These are phyloP conservation scores for Apiotrichum akiyoshidainum DNA, from an alignment of 1,284 basidiomycete genomes.

Conservation along the genomic window DNA sequence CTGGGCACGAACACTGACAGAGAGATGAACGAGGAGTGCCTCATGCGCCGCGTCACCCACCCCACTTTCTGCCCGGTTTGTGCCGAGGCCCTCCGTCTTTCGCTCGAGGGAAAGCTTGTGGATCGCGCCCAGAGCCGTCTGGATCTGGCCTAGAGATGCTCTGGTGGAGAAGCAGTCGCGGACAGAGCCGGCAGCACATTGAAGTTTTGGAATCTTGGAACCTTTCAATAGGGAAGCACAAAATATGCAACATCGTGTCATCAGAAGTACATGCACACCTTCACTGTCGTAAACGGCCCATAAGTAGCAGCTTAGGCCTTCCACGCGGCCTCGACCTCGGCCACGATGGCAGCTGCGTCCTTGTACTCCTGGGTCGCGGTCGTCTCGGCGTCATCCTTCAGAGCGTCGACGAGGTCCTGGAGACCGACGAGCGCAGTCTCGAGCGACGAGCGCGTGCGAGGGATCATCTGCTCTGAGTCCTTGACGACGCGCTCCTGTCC, in stretches of 20 bases:
- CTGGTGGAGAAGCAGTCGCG: no score
- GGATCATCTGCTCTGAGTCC: slow-evolving; percentile 77
- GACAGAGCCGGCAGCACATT: no score
- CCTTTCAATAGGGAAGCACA: no score
- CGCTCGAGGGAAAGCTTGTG: slow-evolving; percentile 35
- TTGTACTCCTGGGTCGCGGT: slow-evolving; percentile 27
- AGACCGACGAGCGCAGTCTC: slow-evolving; percentile 64
- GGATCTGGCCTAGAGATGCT: background rate
- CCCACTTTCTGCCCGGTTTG: slow-evolving; percentile 68
- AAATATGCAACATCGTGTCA: no score
- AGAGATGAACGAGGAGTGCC: slow-evolving; percentile 71
- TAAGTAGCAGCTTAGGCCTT: background rate
- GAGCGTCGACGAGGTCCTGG: slow-evolving; percentile 59
- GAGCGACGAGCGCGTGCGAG: slow-evolving; percentile 62
- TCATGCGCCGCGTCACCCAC: slow-evolving; percentile 69
- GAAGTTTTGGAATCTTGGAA: no score
- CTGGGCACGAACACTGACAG: background rate
- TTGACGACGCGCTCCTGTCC: slow-evolving; percentile 66
- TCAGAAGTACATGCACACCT: background rate
- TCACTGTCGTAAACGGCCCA: background rate
- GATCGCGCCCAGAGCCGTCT: background rate
- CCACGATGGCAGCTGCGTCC: slow-evolving; percentile 24
- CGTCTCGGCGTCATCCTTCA: slow-evolving; percentile 24
- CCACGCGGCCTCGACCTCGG: slow-evolving; percentile 30
- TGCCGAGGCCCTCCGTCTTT: slow-evolving; percentile 58